These are phyloP conservation scores for Rheum nobile DNA, from an alignment of 148 eudicot species.

Conservation along the genomic window DNA sequence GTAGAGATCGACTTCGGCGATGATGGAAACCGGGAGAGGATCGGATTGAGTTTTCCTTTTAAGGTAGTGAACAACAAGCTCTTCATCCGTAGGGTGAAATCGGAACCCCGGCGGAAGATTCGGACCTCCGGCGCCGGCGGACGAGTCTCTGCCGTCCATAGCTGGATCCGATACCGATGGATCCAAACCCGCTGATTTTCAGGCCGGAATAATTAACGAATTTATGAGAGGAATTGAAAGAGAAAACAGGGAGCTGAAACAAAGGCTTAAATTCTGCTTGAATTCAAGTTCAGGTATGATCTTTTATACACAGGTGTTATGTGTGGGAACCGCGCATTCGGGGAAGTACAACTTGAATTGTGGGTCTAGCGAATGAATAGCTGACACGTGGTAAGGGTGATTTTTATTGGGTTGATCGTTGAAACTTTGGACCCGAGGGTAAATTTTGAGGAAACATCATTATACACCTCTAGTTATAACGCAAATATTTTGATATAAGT, in stretches of 20 bases:
- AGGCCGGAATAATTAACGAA: not conserved
- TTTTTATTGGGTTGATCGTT: too few species aligned
- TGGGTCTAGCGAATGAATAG: not conserved
- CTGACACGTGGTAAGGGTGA: not conserved
- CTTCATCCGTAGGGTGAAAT: constrained; percentile 20
- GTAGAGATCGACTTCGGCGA: constrained; percentile 18
- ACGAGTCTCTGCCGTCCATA: constrained; percentile 11
- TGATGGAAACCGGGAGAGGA: constrained; percentile 17
- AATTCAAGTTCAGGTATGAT: not conserved
- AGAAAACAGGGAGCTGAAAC: not conserved
- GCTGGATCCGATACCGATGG: not conserved
- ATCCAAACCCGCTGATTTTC: not conserved
- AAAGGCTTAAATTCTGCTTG: not conserved
- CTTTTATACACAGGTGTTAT: not conserved
- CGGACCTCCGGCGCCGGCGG: constrained; percentile 7
- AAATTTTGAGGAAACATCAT: too few species aligned
- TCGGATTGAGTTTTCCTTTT: constrained; percentile 9
- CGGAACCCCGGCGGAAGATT: constrained; percentile 20
- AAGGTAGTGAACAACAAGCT: constrained; percentile 20
- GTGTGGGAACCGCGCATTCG: not conserved
- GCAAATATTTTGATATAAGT: too few species aligned
- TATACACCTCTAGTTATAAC: too few species aligned
- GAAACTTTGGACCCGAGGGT: too few species aligned
- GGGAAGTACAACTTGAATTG: not conserved
- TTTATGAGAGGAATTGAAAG: not conserved